Evolutionary conservation across 768 basidiomycete genomes (phyloP).

Genomic region (Omphalotus guepiniiformis): DNA sequence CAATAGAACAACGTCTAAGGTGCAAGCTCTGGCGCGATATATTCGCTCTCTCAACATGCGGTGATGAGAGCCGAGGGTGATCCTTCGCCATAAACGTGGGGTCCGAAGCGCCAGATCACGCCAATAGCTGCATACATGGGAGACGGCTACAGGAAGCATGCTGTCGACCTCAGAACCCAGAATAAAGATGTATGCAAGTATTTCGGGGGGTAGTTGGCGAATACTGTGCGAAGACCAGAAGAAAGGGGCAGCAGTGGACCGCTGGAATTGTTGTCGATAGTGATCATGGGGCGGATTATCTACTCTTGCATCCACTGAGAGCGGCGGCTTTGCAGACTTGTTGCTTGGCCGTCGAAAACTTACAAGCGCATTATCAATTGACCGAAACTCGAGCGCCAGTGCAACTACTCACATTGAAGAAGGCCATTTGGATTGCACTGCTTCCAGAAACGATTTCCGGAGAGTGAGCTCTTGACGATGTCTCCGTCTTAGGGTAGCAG

Average conservation of each 20-base stretch:
- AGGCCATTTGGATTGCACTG: conserved; percentile 3
- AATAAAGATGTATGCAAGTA: conserved; percentile 61
- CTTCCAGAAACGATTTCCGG: conserved; percentile 6
- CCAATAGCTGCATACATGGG: conserved; percentile 69
- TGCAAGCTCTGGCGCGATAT: conserved; percentile 52
- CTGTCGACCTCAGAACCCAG: conserved; percentile 52
- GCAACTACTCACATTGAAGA: conserved; percentile 3
- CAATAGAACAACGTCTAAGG: conserved; percentile 55
- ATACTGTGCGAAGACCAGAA: conserved; percentile 25
- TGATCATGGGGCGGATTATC: background rate
- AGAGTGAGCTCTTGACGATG: conserved; percentile 8
- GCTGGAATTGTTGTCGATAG: background rate
- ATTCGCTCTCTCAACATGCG: conserved; percentile 64
- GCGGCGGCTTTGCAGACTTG: background rate
- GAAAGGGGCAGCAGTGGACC: background rate
- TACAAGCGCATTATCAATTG: too few species aligned
- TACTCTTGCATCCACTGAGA: background rate
- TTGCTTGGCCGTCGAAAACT: background rate
- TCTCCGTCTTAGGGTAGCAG: conserved; percentile 1
- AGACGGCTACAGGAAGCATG: conserved; percentile 57
- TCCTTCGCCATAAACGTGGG: conserved; percentile 60
- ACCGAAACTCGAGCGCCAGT: too few species aligned
- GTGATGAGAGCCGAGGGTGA: conserved; percentile 44
- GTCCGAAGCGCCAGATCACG: conserved; percentile 56
- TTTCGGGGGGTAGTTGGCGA: conserved; percentile 54